Evolutionary conservation across 306 rosid genomes (phyloP), one percentile per base, ranked within the genome.

Genomic region (Vigna trinervia): DNA sequence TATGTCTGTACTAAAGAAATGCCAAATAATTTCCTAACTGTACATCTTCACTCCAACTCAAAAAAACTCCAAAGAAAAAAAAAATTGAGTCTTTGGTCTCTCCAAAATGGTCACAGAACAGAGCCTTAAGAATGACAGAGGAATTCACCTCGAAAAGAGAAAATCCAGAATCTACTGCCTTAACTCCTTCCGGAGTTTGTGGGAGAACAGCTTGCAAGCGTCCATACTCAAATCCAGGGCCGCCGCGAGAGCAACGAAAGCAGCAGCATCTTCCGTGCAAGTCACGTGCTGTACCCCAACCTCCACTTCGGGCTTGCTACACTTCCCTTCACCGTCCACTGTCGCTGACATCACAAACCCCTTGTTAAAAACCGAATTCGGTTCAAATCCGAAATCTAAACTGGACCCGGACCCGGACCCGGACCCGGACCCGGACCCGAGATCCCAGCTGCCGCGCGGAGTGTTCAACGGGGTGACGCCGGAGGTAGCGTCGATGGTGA

Each of bases 181-280:
- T 70, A 85, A 46, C 82, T 85, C 86, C 77, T 82, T 85, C 15
- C 89, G 78, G 67, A 85, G 82, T 78, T 82, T 85, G 45, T 80
- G 84, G 9, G 86, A 85, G 66, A 82, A 85, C 54, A 83, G 36
- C 36, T 82, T 79, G 78, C 89, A 85, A 4, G 89, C 89, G 28
- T 85, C 89, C 71, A 85, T 79, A 12, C 89, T 82, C 84, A 85
- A 73, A 71, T 85, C 89, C 86, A 85, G 51, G 32, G 89, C 89
- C 2, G 88, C 88, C 4, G 88, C 88, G 8, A 85, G 83, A 1
- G 88, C 88, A 43, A 85, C 88, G 69, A 82, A 85, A 1, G 86
- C 84, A 4, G 88, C 88, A 3, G 88, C 88, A 60, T 85, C 88
- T 65, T 85, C 88, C 75, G 84, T 23, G 77, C 89, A 85, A 17